These are phyloP conservation scores for Coprinopsis cinerea DNA, from an alignment of 768 basidiomycete species.

Conservation along the genomic window DNA sequence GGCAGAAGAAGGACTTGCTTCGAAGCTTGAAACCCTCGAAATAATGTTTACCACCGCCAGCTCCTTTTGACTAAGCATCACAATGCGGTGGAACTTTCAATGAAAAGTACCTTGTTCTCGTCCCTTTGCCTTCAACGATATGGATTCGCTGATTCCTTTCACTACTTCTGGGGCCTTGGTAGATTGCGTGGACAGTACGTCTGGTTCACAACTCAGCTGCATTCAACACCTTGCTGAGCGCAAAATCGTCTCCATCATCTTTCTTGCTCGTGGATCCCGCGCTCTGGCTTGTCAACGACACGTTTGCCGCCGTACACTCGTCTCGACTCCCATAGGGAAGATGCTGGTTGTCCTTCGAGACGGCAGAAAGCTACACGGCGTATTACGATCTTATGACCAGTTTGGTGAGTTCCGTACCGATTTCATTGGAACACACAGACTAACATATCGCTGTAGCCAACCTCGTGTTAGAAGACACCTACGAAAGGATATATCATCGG, in stretches of 20 bases:
- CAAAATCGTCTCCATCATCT: conserved; percentile 16
- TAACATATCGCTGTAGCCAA: conserved; percentile 56
- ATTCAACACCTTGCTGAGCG: conserved; percentile 43
- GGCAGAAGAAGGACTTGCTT: too few species aligned
- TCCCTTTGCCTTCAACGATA: conserved; percentile 40
- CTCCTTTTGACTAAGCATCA: too few species aligned
- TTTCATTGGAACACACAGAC: background rate
- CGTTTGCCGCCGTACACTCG: too few species aligned
- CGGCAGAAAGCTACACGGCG: conserved; percentile 93
- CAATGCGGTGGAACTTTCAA: too few species aligned
- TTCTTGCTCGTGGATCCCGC: conserved; percentile 15
- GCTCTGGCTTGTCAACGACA: background rate
- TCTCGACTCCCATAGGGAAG: conserved; percentile 62
- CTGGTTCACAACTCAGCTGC: conserved; percentile 49
- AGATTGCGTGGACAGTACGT: conserved; percentile 99
- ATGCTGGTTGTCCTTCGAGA: conserved; percentile 96
- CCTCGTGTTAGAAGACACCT: conserved; percentile 91
- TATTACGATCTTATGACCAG: conserved; percentile 96
- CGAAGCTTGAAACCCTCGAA: too few species aligned
- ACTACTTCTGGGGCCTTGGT: conserved; percentile 98
- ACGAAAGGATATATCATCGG: conserved; percentile 91
- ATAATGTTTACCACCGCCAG: too few species aligned
- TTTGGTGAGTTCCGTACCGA: conserved; percentile 61
- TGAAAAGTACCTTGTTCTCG: background rate
- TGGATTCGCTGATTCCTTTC: conserved; percentile 97